Conservation (phyloP, 257 asterid genomes). For the Mitragyna speciosa region DNA sequence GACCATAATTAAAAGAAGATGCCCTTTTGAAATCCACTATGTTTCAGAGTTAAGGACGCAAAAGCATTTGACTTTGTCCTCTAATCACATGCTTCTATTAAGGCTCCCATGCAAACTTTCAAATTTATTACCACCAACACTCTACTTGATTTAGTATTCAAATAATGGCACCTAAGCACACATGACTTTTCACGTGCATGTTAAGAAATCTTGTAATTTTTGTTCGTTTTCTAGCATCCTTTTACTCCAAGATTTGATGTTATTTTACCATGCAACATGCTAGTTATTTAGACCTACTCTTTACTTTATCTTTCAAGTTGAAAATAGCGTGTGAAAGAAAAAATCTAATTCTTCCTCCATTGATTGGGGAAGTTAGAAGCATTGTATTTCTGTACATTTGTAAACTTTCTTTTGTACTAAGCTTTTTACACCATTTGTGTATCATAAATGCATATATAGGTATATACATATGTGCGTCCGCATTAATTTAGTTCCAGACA, state of each 20-base stretch:
- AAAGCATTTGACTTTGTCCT: slow-evolving; percentile 2
- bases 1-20: background rate
- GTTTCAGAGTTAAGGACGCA: background rate
- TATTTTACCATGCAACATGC: background rate
- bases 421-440: background rate
- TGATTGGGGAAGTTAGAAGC: too few relatives aligned
- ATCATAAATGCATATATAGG: too few relatives aligned
- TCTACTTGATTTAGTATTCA: background rate
- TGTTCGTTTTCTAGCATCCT: background rate
- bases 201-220: background rate
- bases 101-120: background rate
- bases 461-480: too few relatives aligned
- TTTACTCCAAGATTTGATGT: background rate
- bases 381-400: background rate
- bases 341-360: too few relatives aligned
- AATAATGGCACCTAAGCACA: background rate
- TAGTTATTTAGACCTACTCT: too few relatives aligned
- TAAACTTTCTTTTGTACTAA: background rate
- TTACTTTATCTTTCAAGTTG: background rate
- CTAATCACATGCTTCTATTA: slow-evolving; percentile 5
- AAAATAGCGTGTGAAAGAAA: too few relatives aligned
- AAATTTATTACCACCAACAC: background rate
- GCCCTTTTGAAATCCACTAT: background rate
- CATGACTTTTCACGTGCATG: background rate
- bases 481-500: background rate